phyloP scores from a whole-genome alignment of 129 eudicot genomes.

The Logfia minima region DNA sequence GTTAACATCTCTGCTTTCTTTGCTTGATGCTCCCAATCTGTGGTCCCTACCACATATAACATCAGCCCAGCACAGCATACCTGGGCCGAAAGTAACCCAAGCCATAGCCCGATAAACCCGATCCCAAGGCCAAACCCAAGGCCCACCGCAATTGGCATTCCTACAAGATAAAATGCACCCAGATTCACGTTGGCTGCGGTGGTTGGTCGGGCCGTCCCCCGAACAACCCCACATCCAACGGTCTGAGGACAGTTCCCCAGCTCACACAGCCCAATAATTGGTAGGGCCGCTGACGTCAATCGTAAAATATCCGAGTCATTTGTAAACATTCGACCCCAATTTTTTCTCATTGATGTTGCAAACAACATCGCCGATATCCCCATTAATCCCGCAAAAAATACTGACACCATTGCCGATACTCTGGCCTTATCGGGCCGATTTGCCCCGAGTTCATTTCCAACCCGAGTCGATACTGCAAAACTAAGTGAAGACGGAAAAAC shows the following conservation, averaged over 20 bases:
- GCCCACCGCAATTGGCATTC: constrained; percentile 71
- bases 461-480: constrained; percentile 68
- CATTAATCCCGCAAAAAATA: constrained; percentile 52
- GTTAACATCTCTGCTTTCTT: constrained; percentile 62
- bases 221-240: constrained; percentile 76
- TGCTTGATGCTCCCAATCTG: constrained; percentile 69
- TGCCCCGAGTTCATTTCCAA: constrained; percentile 78
- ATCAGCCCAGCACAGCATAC: constrained; percentile 73
- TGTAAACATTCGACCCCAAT: constrained; percentile 66
- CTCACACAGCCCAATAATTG: constrained; percentile 67
- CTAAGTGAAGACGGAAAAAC: constrained; percentile 61
- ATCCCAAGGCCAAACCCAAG: constrained; percentile 50
- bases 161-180: constrained; percentile 68
- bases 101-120: constrained; percentile 77
- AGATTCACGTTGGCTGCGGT: constrained; percentile 70
- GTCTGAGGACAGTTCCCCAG: constrained; percentile 84
- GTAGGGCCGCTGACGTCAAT: constrained; percentile 51
- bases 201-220: constrained; percentile 73
- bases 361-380: constrained; percentile 56
- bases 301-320: constrained; percentile 43
- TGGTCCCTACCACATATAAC: constrained; percentile 68
- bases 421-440: constrained; percentile 62
- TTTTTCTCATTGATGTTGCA: constrained; percentile 43
- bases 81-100: constrained; percentile 80
- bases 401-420: constrained; percentile 44